Base-by-base conservation (phyloP, 306 rosid species). In the Fragaria iinumae region DNA sequence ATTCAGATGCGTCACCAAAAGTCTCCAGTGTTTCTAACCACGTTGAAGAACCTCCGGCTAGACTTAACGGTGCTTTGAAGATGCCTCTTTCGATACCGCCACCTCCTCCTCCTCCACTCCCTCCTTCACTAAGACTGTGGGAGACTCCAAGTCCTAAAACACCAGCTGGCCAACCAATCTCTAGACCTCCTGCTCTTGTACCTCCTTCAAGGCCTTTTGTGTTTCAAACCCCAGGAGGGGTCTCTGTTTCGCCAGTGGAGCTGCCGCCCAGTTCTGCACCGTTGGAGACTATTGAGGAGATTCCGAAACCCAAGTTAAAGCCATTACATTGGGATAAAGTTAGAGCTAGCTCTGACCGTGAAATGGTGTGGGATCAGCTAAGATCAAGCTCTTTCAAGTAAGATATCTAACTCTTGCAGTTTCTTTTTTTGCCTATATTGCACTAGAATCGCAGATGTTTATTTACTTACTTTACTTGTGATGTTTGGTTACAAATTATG, bases 291-390 rank as follows among this genome's bases (percentile, higher is more conserved):
- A 73, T 73, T 27, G 96, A 81, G 69, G 97, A 87, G 74, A 80
- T 55, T 49, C 84, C 86, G 2, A 95, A 95, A 39, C 97, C 92
- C 3, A 95, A 88, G 87, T 79, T 95, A 82, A 95, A 95, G 90
- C 96, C 97, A 3, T 84, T 95, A 57, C 99, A 95, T 82, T 95
- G 99, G 99, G 99, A 95, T 67, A 95, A 95, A 89, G 99, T 95
- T 43, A 90, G 97, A 85, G 97, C 99, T 1, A 95, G 96, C 77
- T 95, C 99, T 32, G 96, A 91, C 78, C 92, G 97, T 47, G 99
- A 88, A 80, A 95, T 88, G 99, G 99, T 91, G 84, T 95, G 99
- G 99, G 99, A 95, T 89, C 99, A 95, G 59, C 86, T 92, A 82
- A 83, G 91, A 88, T 86, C 97, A 29, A 95, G 97, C 86, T 95